Evolutionary conservation across 1,284 basidiomycete genomes (phyloP), one percentile per base, ranked within the genome.

Genomic region (Ustilago cynodontis): DNA sequence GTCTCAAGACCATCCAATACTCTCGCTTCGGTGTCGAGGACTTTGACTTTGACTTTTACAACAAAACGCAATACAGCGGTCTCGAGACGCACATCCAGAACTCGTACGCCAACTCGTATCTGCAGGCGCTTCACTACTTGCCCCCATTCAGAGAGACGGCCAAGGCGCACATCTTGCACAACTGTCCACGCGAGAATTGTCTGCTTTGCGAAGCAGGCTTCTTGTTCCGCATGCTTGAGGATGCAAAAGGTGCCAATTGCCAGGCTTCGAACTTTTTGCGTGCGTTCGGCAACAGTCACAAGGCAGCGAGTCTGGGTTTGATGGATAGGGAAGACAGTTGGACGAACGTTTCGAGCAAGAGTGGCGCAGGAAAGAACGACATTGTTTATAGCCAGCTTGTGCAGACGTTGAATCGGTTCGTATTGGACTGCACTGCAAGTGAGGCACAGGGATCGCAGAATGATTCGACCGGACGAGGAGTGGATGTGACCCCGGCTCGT

Each of bases 1-100:
- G 93, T 50, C 92, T 92, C 82, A 94, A 98, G 45, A 94, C 97
- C 86, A 99, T 99, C 83, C 94, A 97, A 87, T 99, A 99, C 86
- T 96, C 94, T 53, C 94, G 94, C 81, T 99, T 99, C 80, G 96
- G 96, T n/a, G 93, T 98, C 28, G 96, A 96, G 85, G 96, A 99
- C 87, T 99, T 99, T 83, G 97, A 99, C 86, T 99, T 99, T 84
- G 95, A 90, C 37, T 82, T 77, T 61, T 85, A 84, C 80, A 84
- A 83, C 74, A 63, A 69, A 82, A 98, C 97, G 0, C 86, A 89
- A 28, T 95, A 91, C 84, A 95, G 93, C 66, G 97, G 97, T 4
- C 89, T 99, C 55, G 97, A 99, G 87, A 98, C 96, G 1, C 94
- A 99, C 85, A 98, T 99, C 70, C 89, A 93, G 59, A 97, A 98